Conservation (phyloP, 2,329 filamentous ascomycete genomes). For the Sclerotinia glacialis region DNA sequence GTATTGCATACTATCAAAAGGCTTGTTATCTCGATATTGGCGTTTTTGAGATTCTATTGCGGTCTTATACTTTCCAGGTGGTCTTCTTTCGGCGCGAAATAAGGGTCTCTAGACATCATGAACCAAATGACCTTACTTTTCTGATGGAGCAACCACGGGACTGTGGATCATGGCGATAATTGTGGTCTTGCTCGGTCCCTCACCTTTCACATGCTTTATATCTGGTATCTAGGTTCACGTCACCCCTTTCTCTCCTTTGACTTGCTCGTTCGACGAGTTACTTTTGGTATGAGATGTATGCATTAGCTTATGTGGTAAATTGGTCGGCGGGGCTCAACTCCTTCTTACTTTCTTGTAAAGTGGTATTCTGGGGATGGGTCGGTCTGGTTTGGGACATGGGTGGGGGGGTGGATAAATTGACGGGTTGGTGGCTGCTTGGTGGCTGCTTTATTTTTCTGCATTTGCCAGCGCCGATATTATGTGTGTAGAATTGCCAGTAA, state of each 20-base stretch:
- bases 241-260: not conserved
- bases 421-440: not conserved
- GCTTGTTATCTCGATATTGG: slow-evolving; percentile 13
- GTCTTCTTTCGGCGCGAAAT: slow-evolving; percentile 1
- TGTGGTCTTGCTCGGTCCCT: not conserved
- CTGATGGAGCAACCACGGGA: not conserved
- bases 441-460: slow-evolving; percentile 9
- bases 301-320: not conserved
- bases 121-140: not conserved
- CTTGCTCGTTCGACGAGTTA: not conserved
- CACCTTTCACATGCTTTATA: not conserved
- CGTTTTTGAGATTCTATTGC: slow-evolving; percentile 15
- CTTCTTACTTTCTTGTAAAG: slow-evolving; percentile 12
- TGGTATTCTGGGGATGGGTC: slow-evolving; percentile 6
- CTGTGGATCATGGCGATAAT: slow-evolving; percentile 6
- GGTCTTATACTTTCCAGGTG: not conserved
- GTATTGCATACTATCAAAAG: slow-evolving; percentile 30
- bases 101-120: slow-evolving; percentile 6
- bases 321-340: not conserved
- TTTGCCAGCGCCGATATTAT: slow-evolving; percentile 5
- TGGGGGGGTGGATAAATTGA: slow-evolving; percentile 2
- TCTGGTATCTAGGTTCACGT: not conserved
- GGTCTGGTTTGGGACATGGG: slow-evolving; percentile 1
- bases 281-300: not conserved
- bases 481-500: slow-evolving; percentile 14